Conservation (phyloP, 2,329 filamentous ascomycete species). For the Geoglossum cookeanum region DNA sequence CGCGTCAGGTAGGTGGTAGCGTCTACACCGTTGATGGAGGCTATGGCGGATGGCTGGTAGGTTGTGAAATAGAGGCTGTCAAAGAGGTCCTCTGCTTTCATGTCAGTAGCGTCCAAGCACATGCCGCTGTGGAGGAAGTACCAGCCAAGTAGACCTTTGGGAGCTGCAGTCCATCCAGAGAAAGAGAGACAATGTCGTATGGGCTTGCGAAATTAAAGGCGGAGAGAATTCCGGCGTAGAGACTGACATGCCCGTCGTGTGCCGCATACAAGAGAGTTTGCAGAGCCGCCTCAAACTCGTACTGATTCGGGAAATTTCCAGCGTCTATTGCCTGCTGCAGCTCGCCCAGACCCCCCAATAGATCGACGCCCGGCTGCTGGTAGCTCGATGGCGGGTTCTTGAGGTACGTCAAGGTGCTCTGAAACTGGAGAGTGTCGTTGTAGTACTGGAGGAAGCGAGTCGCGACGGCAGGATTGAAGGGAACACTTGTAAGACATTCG, state of each 20-base stretch:
- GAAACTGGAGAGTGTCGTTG: conserved; percentile 26
- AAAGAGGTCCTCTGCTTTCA: not conserved
- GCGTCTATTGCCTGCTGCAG: conserved; percentile 17
- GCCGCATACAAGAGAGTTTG: conserved; percentile 16
- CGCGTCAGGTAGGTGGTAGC: conserved; percentile 13
- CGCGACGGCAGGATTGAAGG: conserved; percentile 26
- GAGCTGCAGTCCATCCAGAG: conserved; percentile 16
- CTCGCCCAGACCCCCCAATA: conserved; percentile 15
- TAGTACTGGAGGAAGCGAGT: conserved; percentile 25
- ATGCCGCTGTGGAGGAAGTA: conserved; percentile 1
- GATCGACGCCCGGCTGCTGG: conserved; percentile 22
- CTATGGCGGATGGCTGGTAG: conserved; percentile 13
- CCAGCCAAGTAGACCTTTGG: conserved; percentile 18
- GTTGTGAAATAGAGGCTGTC: conserved; percentile 5
- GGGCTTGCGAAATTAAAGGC: conserved; percentile 17
- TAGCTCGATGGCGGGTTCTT: conserved; percentile 22
- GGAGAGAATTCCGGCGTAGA: conserved; percentile 16
- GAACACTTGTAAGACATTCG: conserved; percentile 25
- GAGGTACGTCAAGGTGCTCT: conserved; percentile 24
- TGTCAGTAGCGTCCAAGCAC: not conserved
- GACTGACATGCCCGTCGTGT: conserved; percentile 19
- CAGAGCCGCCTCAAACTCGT: conserved; percentile 21
- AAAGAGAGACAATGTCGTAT: conserved; percentile 16
- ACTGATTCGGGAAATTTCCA: conserved; percentile 19
- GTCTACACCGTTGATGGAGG: conserved; percentile 17